These are phyloP conservation scores for Silene vulgaris DNA, from an alignment of 179 eudicot genomes.

Conservation along the genomic window DNA sequence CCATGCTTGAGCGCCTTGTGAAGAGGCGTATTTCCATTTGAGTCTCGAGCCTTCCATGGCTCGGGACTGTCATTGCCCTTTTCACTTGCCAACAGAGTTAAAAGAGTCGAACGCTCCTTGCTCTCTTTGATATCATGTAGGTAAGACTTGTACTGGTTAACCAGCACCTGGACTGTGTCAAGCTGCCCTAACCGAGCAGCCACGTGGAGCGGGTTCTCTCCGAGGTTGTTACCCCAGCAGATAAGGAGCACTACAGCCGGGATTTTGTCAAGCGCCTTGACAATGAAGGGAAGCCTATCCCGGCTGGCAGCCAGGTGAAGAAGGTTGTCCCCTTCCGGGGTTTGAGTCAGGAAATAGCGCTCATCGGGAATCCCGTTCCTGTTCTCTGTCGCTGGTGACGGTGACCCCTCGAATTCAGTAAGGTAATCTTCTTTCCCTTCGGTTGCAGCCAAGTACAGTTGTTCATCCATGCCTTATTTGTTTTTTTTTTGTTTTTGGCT, in stretches of 20 bases:
- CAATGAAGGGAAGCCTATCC: constrained; percentile 28
- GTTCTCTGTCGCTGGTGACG: constrained; percentile 13
- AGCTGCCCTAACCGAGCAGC: constrained; percentile 34
- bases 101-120: constrained; percentile 27
- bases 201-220: constrained; percentile 39
- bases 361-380: constrained; percentile 23
- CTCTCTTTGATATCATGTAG: constrained; percentile 28
- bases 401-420: constrained; percentile 13
- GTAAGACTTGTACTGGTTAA: constrained; percentile 31
- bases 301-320: constrained; percentile 38
- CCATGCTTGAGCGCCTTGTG: constrained; percentile 36
- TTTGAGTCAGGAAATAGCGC: constrained; percentile 30
- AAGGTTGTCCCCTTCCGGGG: constrained; percentile 34
- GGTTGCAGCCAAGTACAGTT: constrained; percentile 31
- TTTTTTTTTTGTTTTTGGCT: not conserved
- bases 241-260: constrained; percentile 34
- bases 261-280: constrained; percentile 31
- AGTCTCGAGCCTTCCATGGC: constrained; percentile 42
- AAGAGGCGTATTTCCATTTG: constrained; percentile 38
- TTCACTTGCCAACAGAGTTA: constrained; percentile 30
- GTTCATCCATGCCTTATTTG: constrained; percentile 27
- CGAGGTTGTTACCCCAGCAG: constrained; percentile 28
- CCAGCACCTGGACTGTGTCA: constrained; percentile 26
- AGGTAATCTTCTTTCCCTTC: constrained; percentile 33
- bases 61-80: constrained; percentile 29